phyloP scores from a whole-genome alignment of 2,329 filamentous ascomycete genomes.

The Cladosporium sp. region DNA sequence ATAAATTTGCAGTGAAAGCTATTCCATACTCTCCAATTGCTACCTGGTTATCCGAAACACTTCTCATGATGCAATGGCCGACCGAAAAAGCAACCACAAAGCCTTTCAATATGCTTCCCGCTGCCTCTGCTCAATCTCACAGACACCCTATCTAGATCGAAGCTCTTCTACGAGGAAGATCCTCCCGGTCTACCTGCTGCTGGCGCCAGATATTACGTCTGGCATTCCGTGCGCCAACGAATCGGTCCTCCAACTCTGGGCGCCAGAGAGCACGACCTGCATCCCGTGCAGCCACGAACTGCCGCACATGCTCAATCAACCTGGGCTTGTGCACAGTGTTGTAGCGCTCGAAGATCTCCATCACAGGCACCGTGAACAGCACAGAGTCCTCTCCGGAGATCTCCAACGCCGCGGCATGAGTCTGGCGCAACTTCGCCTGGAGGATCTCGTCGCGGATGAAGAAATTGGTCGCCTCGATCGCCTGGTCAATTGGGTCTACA shows the following conservation, averaged over 20 bases:
- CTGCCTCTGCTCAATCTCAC: neutral
- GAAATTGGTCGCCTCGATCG: neutral
- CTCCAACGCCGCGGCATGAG: neutral
- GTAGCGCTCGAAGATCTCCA: conserved; percentile 4
- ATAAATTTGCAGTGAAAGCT: neutral
- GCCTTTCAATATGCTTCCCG: neutral
- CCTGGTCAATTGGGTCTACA: neutral
- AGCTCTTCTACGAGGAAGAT: neutral
- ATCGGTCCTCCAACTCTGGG: neutral
- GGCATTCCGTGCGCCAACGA: neutral
- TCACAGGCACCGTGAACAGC: neutral
- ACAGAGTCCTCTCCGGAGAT: neutral
- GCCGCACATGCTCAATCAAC: neutral
- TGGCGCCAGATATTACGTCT: neutral
- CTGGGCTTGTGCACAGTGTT: neutral
- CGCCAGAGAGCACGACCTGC: neutral
- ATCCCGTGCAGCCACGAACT: neutral
- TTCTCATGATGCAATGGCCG: neutral
- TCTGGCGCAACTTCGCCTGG: neutral
- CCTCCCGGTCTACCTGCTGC: neutral
- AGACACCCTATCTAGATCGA: neutral
- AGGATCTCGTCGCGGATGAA: neutral
- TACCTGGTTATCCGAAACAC: neutral
- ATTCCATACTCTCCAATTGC: neutral
- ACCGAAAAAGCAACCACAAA: neutral